Percentiles rank a stretch among this genome's conserved stretches.
Evolutionary conservation across 2,329 filamentous ascomycete species (phyloP).

Genomic region (Myriosclerotinia scirpicola): DNA sequence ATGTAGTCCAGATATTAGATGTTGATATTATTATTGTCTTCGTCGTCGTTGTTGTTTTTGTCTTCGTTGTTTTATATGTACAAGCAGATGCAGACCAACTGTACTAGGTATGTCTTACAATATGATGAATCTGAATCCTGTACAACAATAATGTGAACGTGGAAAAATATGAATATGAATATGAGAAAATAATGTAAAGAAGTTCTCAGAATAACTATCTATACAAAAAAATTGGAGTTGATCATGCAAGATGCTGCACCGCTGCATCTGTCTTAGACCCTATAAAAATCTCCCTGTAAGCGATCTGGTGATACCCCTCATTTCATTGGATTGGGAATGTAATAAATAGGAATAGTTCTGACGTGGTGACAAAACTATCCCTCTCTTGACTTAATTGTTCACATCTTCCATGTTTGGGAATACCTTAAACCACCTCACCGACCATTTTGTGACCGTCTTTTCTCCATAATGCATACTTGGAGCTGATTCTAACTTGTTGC

Average conservation of each 20-base stretch:
- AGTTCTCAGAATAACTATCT: slow-evolving; percentile 5
- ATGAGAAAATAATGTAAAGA: not conserved
- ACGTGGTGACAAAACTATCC: slow-evolving; percentile 14
- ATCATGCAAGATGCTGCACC: slow-evolving; percentile 11
- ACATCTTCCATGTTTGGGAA: not conserved
- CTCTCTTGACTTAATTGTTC: slow-evolving; percentile 2
- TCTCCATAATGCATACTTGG: not conserved
- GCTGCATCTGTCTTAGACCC: slow-evolving; percentile 11
- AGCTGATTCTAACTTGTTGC: not conserved
- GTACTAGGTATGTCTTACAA: not conserved
- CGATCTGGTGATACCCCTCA: slow-evolving; percentile 11
- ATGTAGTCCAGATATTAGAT: not conserved
- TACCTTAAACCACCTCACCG: slow-evolving; percentile 4
- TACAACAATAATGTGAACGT: slow-evolving; percentile 5
- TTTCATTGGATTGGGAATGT: slow-evolving; percentile 1
- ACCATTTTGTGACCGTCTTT: slow-evolving; percentile 2
- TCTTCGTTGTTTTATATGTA: not conserved
- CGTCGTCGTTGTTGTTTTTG: not conserved
- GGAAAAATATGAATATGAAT: slow-evolving; percentile 1
- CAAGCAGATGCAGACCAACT: not conserved
- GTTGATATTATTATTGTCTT: not conserved
- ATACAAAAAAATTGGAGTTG: slow-evolving; percentile 2
- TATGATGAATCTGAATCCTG: slow-evolving; percentile 4
- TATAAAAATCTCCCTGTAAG: not conserved
- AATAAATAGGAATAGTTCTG: not conserved